phyloP scores from a whole-genome alignment of 768 basidiomycete species.

The Boletus vinaceobasis region DNA sequence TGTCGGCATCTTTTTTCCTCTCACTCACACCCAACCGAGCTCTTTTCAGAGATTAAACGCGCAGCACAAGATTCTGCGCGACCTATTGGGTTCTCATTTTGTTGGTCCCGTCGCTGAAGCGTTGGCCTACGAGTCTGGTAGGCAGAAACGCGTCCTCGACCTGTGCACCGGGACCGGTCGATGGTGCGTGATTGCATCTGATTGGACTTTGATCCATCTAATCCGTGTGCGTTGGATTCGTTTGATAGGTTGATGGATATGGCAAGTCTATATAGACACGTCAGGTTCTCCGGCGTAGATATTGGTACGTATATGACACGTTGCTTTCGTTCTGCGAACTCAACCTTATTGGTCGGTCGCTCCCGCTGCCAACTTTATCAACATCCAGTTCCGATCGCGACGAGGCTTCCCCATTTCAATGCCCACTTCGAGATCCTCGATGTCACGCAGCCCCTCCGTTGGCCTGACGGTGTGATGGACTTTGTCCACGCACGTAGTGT shows the following conservation, averaged over 20 bases:
- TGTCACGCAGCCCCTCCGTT: constrained; percentile 50
- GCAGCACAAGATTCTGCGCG: constrained; percentile 47
- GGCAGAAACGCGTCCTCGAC: constrained; percentile 59
- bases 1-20: constrained; percentile 15
- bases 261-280: constrained; percentile 61
- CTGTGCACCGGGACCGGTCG: constrained; percentile 72
- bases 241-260: constrained; percentile 68
- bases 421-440: constrained; percentile 68
- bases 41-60: constrained; percentile 48
- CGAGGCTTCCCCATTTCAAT: constrained; percentile 56
- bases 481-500: constrained; percentile 62
- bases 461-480: constrained; percentile 55
- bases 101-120: constrained; percentile 57
- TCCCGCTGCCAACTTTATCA: constrained; percentile 6
- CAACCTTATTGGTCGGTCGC: constrained; percentile 9
- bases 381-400: constrained; percentile 64
- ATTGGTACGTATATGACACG: constrained; percentile 51
- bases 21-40: not conserved
- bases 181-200: constrained; percentile 49
- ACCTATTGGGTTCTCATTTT: constrained; percentile 53
- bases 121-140: constrained; percentile 39
- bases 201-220: constrained; percentile 18
- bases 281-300: constrained; percentile 67
- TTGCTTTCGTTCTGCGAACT: constrained; percentile 9
- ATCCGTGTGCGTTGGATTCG: constrained; percentile 9